Evolutionary conservation across 2,329 filamentous ascomycete species (phyloP).

Genomic region (Didymella keratinophila): DNA sequence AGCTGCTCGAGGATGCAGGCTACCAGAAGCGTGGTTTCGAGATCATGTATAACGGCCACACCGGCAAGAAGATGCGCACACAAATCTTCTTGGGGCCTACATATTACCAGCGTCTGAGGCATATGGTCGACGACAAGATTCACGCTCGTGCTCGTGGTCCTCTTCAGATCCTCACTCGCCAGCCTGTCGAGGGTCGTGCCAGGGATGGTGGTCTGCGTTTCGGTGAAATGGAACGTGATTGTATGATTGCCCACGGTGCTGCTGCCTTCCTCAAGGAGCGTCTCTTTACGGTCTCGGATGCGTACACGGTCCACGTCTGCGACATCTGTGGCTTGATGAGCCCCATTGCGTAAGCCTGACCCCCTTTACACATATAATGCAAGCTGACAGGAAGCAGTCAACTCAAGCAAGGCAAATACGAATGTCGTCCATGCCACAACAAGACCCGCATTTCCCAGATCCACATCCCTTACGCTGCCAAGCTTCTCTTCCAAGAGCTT

Average conservation of each 20-base stretch:
- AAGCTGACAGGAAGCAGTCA: conserved; percentile 64
- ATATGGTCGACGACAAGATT: conserved; percentile 99
- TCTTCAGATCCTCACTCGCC: conserved; percentile 94
- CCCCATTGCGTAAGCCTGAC: conserved; percentile 85
- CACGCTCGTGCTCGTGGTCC: conserved; percentile 97
- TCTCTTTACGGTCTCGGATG: conserved; percentile 95
- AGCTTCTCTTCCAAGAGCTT: conserved; percentile 97
- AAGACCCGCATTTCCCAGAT: conserved; percentile 99
- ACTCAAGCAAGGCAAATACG: conserved; percentile 93
- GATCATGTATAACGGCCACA: conserved; percentile 98
- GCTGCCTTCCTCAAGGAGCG: conserved; percentile 97
- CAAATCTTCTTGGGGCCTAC: conserved; percentile 98
- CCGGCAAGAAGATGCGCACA: conserved; percentile 88
- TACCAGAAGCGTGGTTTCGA: conserved; percentile 98
- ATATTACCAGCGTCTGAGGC: conserved; percentile 97
- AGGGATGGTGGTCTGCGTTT: conserved; percentile 97
- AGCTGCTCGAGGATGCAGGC: conserved; percentile 83
- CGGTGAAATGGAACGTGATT: conserved; percentile 99
- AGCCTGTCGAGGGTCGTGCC: conserved; percentile 97
- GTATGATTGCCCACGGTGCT: conserved; percentile 99
- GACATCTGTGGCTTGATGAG: conserved; percentile 99
- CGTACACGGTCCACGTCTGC: conserved; percentile 97
- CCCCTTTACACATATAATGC: neutral
- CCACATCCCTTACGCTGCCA: conserved; percentile 96
- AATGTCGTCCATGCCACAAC: conserved; percentile 97